These are phyloP conservation scores for Venturia aucupariae DNA, from an alignment of 2,329 filamentous ascomycete species.

Conservation along the genomic window DNA sequence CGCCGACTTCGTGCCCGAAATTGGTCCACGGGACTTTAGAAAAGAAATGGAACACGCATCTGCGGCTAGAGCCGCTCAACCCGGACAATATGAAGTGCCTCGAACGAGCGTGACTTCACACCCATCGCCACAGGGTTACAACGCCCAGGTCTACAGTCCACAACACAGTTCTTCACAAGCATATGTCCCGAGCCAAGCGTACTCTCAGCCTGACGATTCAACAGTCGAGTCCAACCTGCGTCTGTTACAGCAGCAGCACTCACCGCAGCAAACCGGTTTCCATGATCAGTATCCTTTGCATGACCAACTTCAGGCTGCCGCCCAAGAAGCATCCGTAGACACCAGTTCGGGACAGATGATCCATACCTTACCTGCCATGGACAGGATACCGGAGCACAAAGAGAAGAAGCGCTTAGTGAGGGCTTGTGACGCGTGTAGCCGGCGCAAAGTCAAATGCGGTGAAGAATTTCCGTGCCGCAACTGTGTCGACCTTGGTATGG, in stretches of 20 bases:
- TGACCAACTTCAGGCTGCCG: neutral
- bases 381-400: conserved; percentile 5
- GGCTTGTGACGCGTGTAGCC: conserved; percentile 34
- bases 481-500: conserved; percentile 55
- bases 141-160: neutral
- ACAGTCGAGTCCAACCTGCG: neutral
- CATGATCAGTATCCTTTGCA: conserved; percentile 4
- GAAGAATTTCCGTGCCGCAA: conserved; percentile 59
- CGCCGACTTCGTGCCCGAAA: conserved; percentile 2
- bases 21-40: neutral
- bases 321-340: neutral
- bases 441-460: conserved; percentile 45
- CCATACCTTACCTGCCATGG: neutral
- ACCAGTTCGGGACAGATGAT: neutral
- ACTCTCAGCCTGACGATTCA: neutral
- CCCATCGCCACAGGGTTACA: neutral
- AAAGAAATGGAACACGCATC: neutral
- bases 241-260: neutral
- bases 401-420: conserved; percentile 19
- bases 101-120: neutral
- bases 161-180: neutral
- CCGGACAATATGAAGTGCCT: conserved; percentile 3
- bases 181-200: neutral
- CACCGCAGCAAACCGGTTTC: neutral
- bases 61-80: neutral